Evolutionary conservation across 352 stramenopile genomes (phyloP), one percentile per base, ranked within the genome.

Genomic region (Pythium guiyangense): DNA sequence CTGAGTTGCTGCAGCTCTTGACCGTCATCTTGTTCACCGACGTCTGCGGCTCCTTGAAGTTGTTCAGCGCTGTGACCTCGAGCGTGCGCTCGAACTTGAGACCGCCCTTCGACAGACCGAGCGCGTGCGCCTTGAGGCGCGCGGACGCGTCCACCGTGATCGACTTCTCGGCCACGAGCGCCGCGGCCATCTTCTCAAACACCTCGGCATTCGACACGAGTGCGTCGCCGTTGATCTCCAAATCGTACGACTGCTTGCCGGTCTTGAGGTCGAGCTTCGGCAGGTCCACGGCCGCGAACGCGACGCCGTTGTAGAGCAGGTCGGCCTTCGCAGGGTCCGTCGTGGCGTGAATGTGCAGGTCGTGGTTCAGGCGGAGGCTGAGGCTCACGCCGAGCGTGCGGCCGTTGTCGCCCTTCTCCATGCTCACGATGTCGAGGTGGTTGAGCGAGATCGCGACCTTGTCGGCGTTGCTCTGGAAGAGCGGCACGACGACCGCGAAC

Each of bases 391-490:
- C 74, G 29, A 85, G 54, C 14, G 57, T 57, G 42, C 66, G 63
- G 15, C 42, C 50, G 25, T 60, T 51, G n/a, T 59, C 51, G 40
- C 66, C 70, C 31, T 60, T 66, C 25, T 67, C 52, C 34, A 88
- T 61, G 39, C 53, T 57, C 53, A 74, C 69, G 50, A 89, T 70
- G 63, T 88, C 81, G 49, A 91, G 54, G 59, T 86, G 79, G 67
- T 89, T 88, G 60, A 89, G 62, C 15, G 56, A 61, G 44, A 91
- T 49, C 26, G 75, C 49, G 49, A 87, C 77, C 22, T 77, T 66
- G 65, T 89, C 69, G 40, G 73, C 67, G 56, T 81, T 76, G 48
- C 72, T 70, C 60, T 91, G 76, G 67, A 88, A 86, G 35, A 89
- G 59, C 20, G 71, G 67, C 42, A 64, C 67, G 55, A 84, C 62